Conservation (phyloP, 2,329 filamentous ascomycete species). For the Verticillium tricorpus region DNA sequence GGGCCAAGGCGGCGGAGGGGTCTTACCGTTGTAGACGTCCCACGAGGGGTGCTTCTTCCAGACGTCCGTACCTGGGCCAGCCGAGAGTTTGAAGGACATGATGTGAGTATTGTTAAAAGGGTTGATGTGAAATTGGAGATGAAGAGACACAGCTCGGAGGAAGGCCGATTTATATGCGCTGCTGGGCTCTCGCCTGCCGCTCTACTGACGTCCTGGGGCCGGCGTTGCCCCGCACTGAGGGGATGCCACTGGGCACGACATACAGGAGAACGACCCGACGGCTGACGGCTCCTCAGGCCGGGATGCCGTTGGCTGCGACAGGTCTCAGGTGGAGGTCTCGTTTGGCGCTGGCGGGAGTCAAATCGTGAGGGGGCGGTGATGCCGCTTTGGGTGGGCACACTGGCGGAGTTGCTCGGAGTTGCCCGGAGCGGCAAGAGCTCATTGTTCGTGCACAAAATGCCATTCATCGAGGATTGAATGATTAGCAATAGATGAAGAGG, state of each 20-base stretch:
- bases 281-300: neutral
- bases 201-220: too few relatives aligned
- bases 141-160: too few relatives aligned
- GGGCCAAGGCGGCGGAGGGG: neutral
- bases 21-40: constrained; percentile 57
- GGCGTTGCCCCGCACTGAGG: neutral
- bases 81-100: constrained; percentile 46
- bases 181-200: too few relatives aligned
- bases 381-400: neutral
- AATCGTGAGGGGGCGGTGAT: neutral
- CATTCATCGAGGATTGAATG: neutral
- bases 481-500: neutral
- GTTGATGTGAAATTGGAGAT: too few relatives aligned
- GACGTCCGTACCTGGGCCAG: constrained; percentile 62
- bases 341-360: neutral
- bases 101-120: neutral
- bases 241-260: neutral
- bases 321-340: neutral
- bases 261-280: neutral
- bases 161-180: too few relatives aligned
- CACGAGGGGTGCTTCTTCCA: constrained; percentile 66
- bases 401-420: neutral
- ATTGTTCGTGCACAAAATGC: too few relatives aligned
- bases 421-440: neutral
- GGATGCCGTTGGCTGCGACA: neutral